A percentile compares a stretch with the other conserved stretches of the same genome.
These are phyloP conservation scores for Geranium incanum DNA, from an alignment of 441 rosid species.

Conservation along the genomic window DNA sequence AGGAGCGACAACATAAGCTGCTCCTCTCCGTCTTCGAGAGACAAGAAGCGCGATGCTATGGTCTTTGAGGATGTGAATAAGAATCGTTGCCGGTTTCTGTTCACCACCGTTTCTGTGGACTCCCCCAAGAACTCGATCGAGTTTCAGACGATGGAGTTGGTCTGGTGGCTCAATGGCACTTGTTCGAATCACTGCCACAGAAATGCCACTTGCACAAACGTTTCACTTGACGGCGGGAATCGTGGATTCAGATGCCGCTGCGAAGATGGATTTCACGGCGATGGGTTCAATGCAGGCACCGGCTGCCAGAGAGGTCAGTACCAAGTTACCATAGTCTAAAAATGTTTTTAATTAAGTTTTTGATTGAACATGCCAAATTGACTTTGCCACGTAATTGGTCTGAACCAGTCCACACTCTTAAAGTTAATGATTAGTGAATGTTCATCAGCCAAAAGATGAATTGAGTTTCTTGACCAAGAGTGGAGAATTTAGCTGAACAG, in stretches of 20 bases:
- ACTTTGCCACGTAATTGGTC: too few relatives aligned
- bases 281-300: constrained; percentile 38
- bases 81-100: constrained; percentile 33
- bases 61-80: constrained; percentile 15
- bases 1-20: constrained; percentile 34
- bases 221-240: constrained; percentile 8
- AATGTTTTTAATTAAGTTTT: not conserved
- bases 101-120: constrained; percentile 42
- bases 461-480: too few relatives aligned
- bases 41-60: constrained; percentile 21
- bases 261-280: constrained; percentile 42
- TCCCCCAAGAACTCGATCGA: constrained; percentile 23
- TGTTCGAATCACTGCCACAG: constrained; percentile 23
- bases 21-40: constrained; percentile 7
- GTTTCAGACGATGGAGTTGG: constrained; percentile 37
- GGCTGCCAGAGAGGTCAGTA: constrained; percentile 59
- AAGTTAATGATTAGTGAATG: too few relatives aligned
- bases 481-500: too few relatives aligned
- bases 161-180: constrained; percentile 53
- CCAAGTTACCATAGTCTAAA: constrained; percentile 17
- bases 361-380: too few relatives aligned
- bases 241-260: constrained; percentile 47
- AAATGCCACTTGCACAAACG: constrained; percentile 21
- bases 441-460: too few relatives aligned
- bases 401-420: too few relatives aligned